Evolutionary conservation across 108 stramenopile genomes (phyloP), one percentile per base, ranked within the genome.

Genomic region (Fistulifera pelliculosa): DNA sequence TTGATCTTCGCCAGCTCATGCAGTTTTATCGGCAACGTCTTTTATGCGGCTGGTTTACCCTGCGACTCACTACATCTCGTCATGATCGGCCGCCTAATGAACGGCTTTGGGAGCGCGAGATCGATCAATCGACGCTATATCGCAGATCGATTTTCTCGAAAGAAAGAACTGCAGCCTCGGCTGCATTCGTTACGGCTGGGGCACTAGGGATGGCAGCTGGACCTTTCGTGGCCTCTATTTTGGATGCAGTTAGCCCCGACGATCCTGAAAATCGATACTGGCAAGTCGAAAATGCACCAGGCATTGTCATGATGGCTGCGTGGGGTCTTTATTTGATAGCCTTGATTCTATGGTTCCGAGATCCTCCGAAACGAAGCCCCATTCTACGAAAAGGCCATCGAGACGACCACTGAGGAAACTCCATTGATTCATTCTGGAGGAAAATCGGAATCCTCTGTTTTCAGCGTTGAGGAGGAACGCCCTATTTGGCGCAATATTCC

Each of bases 61-160:
- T 87, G 58, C 48, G 60, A 92, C 41, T 81, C 80, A 14, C 50
- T 93, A n/a, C 60, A 54, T 18, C 70, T 94, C 69, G 82, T 96
- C 4, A 58, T 96, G 38, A 16, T 84, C 8, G 95, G 95, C 15
- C 80, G 95, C 15, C 60, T 85, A n/a, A 55, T 94, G 49, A 83
- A 72, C 49, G 95, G 95, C 13, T 87, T 96, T 64, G 95, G 93
- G 12, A 76, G 78, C 35, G 82, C 90, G 19, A 66, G 95, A 13
- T 73, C 71, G 4, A 81, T 96, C 26, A 96, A 94, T 72, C 69
- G 95, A 49, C 71, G 91, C 15, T 96, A 93, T 71, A 94, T 95
- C 69, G 90, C 95, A 11, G 95, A 96, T 62, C 74, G 66, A 27
- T 88, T 74, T 58, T 57, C 56, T 40, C 65, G 75, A n/a, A 64